Base-by-base conservation (phyloP, 306 rosid genomes). In the Rubus parviflorus region DNA sequence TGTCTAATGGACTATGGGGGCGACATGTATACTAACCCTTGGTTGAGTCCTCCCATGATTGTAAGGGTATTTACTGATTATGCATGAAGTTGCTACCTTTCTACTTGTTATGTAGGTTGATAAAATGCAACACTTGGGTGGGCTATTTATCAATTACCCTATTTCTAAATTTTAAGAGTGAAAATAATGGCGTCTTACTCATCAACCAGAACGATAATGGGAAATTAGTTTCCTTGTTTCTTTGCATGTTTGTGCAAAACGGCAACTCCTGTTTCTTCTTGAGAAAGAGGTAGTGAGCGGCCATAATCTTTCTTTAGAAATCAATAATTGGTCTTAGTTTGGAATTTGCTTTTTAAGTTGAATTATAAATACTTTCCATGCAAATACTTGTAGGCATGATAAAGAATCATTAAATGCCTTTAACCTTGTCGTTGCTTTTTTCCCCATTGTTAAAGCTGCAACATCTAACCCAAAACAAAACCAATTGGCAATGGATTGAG, bases 391-490 rank as follows among this genome's bases (percentile, higher is more conserved):
- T 58, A 70, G 70, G 43, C n/a, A 48, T n/a, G 49, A 16, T 7
- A 35, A 77, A 30, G 61, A 37, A 11, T 58, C 19, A 69, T 58
- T 65, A 53, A 11, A 12, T 78, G 57, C 52, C 71, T 48, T 71
- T 40, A 38, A 13, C 22, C 64, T 49, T 57, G 37, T n/a, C 1
- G 3, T 70, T 49, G 61, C 58, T 8, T 35, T 35, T 47, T 69
- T 25, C 8, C 35, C 23, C 11, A 30, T 13, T 6, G 30, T 54
- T 19, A n/a, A 54, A 54, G 61, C 8, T 19, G 61, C 61, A 54
- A n/a, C 61, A 20, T 19, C 20, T 54, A n/a, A 54, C 61, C 61
- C 61, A n/a, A 54, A n/a, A n/a, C 23, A 12, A 20, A n/a, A n/a
- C 7, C 61, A 54, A 54, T 54, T n/a, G 61, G 56, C 56, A 51